Evolutionary conservation across 2,329 filamentous ascomycete species (phyloP).

Genomic region (Eurotiales sp.): DNA sequence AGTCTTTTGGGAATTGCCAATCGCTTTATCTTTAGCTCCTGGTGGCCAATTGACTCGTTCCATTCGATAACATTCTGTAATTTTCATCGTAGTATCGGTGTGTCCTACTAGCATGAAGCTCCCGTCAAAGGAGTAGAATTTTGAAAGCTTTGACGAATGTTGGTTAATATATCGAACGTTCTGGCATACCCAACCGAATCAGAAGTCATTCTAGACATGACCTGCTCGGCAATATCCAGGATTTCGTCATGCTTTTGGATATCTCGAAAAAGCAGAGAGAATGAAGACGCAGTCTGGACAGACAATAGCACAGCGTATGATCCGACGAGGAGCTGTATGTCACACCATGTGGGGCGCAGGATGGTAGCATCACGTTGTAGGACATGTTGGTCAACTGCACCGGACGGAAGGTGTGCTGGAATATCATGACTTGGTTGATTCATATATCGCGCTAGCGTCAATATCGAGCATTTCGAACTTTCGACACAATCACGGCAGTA

Average conservation of each 20-base stretch:
- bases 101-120: not conserved
- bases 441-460: not conserved
- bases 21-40: too few relatives aligned
- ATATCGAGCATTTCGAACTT: not conserved
- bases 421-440: too few relatives aligned
- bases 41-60: too few relatives aligned
- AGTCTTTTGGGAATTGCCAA: too few relatives aligned
- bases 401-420: too few relatives aligned
- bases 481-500: not conserved
- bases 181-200: not conserved
- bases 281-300: not conserved
- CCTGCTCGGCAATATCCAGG: not conserved
- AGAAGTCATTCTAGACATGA: not conserved
- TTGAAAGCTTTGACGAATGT: slow-evolving; percentile 1
- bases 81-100: not conserved
- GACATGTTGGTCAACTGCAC: too few relatives aligned
- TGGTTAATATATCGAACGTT: not conserved
- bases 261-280: not conserved
- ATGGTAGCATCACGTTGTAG: too few relatives aligned
- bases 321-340: slow-evolving; percentile 2
- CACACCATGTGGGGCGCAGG: slow-evolving; percentile 1
- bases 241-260: not conserved
- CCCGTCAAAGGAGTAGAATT: not conserved
- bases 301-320: not conserved
- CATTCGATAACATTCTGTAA: too few relatives aligned